phyloP scores from a whole-genome alignment of 1,284 basidiomycete species.

The Hypsizygus ulmarius region DNA sequence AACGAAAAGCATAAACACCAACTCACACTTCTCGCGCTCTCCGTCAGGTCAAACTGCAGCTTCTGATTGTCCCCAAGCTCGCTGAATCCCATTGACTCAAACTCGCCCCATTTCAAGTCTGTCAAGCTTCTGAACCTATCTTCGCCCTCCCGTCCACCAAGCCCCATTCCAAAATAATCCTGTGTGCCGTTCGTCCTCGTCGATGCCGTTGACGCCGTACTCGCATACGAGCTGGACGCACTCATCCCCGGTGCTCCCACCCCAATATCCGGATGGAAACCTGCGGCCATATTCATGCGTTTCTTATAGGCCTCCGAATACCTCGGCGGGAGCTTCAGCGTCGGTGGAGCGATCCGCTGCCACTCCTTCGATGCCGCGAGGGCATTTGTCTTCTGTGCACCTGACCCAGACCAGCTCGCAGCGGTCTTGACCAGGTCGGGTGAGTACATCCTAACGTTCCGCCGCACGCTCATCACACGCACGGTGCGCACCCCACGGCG shows the following conservation, averaged over 20 bases:
- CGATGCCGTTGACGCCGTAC: conserved; percentile 26
- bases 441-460: conserved; percentile 82
- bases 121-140: conserved; percentile 77
- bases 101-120: conserved; percentile 86
- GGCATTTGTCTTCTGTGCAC: conserved; percentile 33
- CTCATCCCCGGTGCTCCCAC: conserved; percentile 16
- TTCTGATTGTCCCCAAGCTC: conserved; percentile 58
- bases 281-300: conserved; percentile 61
- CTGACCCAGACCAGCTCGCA: conserved; percentile 59
- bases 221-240: conserved; percentile 25
- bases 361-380: conserved; percentile 66
- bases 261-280: conserved; percentile 53
- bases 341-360: conserved; percentile 62
- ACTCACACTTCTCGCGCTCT: conserved; percentile 77
- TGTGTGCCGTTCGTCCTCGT: conserved; percentile 15
- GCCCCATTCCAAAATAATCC: conserved; percentile 27
- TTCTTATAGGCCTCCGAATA: conserved; percentile 74
- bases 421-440: conserved; percentile 74
- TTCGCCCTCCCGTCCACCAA: conserved; percentile 40
- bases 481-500: conserved; percentile 73
- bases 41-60: conserved; percentile 83
- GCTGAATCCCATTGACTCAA: conserved; percentile 79
- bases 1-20: conserved; percentile 3
- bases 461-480: conserved; percentile 66
- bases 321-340: conserved; percentile 51